A percentile compares a stretch with the other conserved stretches of the same genome.
These are phyloP conservation scores for Epichloe festucae DNA, from an alignment of 2,329 filamentous ascomycete species.

Conservation along the genomic window DNA sequence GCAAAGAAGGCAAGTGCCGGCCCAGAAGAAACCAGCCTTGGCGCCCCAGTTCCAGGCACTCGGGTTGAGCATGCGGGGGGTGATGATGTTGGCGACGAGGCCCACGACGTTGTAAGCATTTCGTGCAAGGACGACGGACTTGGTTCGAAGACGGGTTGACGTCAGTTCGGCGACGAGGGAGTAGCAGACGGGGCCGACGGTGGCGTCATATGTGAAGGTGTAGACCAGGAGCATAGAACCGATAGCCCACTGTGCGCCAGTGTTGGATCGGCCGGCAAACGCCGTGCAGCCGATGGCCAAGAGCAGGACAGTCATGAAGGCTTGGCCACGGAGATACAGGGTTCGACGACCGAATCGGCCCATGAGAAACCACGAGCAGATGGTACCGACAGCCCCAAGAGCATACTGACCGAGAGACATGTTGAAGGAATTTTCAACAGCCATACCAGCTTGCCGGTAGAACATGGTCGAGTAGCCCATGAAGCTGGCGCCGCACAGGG, in stretches of 20 bases:
- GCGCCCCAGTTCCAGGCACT: constrained; percentile 34
- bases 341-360: constrained; percentile 30
- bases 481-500: constrained; percentile 26
- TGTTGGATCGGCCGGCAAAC: constrained; percentile 30
- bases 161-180: constrained; percentile 56
- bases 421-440: constrained; percentile 23
- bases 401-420: constrained; percentile 29
- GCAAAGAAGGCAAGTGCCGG: constrained; percentile 29
- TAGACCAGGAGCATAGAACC: constrained; percentile 32
- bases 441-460: constrained; percentile 30
- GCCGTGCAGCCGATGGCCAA: constrained; percentile 42
- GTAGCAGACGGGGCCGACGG: constrained; percentile 54
- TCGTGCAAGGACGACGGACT: constrained; percentile 32
- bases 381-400: constrained; percentile 31
- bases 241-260: constrained; percentile 33
- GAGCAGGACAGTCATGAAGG: constrained; percentile 31
- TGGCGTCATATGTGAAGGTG: constrained; percentile 28
- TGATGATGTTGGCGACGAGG: constrained; percentile 33
- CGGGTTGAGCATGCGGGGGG: constrained; percentile 36
- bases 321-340: constrained; percentile 32
- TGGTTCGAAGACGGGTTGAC: constrained; percentile 32
- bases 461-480: constrained; percentile 49
- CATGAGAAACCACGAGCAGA: constrained; percentile 33
- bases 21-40: constrained; percentile 34
- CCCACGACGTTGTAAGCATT: constrained; percentile 35